phyloP scores from a whole-genome alignment of 2,329 filamentous ascomycete genomes.

The Monosporascus sp. region DNA sequence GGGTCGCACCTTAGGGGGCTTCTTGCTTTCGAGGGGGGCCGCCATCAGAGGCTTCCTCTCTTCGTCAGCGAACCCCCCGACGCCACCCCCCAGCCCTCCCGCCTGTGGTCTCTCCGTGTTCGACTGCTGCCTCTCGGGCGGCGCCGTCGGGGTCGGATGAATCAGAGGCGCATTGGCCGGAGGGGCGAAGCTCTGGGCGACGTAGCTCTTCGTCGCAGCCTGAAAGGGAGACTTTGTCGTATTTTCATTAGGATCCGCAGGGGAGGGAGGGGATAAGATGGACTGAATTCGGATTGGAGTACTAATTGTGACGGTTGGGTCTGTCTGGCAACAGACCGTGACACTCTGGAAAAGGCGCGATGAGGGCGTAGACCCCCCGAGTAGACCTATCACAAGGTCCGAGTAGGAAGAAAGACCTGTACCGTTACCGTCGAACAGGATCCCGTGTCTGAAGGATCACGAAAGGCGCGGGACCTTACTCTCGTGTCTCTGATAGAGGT shows the following conservation, averaged over 20 bases:
- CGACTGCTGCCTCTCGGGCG: constrained; percentile 20
- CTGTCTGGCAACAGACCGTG: constrained; percentile 28
- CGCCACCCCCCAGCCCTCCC: constrained; percentile 16
- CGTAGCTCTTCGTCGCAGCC: constrained; percentile 31
- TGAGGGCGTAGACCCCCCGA: background rate
- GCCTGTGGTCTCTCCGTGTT: constrained; percentile 18
- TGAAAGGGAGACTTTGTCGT: constrained; percentile 25
- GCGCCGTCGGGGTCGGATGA: constrained; percentile 20
- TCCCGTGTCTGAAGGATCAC: background rate
- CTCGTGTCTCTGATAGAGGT: background rate
- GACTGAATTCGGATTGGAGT: constrained; percentile 46
- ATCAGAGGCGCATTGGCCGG: constrained; percentile 21
- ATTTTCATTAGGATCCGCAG: constrained; percentile 33
- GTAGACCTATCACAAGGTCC: background rate
- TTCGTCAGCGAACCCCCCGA: constrained; percentile 21
- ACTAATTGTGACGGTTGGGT: constrained; percentile 44
- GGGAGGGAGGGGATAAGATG: constrained; percentile 43
- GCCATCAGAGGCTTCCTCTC: constrained; percentile 30
- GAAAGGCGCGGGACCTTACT: background rate
- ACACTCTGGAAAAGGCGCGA: constrained; percentile 11
- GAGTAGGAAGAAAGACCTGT: background rate
- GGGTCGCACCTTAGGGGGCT: constrained; percentile 38
- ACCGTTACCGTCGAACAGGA: background rate
- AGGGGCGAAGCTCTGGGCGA: constrained; percentile 29
- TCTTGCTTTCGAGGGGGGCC: constrained; percentile 33